Evolutionary conservation across 2,329 filamentous ascomycete genomes (phyloP), one percentile per base, ranked within the genome.

Genomic region (Fusarium torulosum): DNA sequence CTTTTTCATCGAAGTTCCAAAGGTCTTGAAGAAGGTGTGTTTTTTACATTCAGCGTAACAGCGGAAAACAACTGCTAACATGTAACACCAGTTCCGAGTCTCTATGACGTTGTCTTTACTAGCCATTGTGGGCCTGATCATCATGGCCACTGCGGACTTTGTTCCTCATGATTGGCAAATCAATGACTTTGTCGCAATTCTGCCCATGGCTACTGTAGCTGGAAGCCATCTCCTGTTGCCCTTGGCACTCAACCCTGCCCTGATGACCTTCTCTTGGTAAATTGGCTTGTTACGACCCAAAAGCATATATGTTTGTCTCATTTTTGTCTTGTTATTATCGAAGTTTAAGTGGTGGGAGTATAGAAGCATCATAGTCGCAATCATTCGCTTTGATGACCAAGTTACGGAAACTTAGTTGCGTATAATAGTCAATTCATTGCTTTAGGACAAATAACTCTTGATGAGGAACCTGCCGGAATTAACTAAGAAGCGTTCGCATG

Each of bases 1-100:
- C 78, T 96, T 96, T 80, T 95, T 94, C 80, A 91, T 92, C 62
- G 93, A 96, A 76, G 87, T 94, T 19, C 90, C 91, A 33, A 91
- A 91, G 75, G 91, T 96, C 40, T 77, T 95, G 72, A 90, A 89
- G 79, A 89, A 88, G 75, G 93, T 93, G 79, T 87, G 90, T 77
- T 83, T 78, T 72, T 75, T 73, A 79, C 53, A 72, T 69, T 62
- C 27, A 77, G 70, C 75, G 62, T 63, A 68, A 78, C 78, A 27
- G 60, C 70, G 11, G 23, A n/a, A 41, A 20, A 31, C 7, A 23
- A 25, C 27, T 52, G 29, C 72, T 76, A 66, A 77, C 59, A 38
- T 33, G 17, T 17, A 29, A 20, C 15, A 35, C 17, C 55, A 86
- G 78, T 95, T 95, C 84, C 94, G 91, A 81, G 92, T 87, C 78